These are phyloP conservation scores for Sclerotinia glacialis DNA, from an alignment of 2,329 filamentous ascomycete species.

Conservation along the genomic window DNA sequence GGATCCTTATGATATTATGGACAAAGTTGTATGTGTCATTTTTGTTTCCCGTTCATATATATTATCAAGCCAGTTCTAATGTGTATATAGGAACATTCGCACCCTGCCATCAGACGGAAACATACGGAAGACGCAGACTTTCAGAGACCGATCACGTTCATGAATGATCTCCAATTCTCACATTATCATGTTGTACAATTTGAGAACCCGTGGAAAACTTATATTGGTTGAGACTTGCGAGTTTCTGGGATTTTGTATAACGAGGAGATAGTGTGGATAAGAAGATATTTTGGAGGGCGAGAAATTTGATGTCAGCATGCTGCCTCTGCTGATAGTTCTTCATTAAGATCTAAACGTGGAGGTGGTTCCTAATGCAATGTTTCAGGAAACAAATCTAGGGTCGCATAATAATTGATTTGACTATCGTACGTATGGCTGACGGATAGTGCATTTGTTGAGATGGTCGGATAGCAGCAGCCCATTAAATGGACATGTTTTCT, in stretches of 20 bases:
- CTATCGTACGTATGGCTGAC: too few species aligned
- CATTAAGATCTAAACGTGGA: not conserved
- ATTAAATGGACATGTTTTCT: too few species aligned
- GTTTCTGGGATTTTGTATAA: not conserved
- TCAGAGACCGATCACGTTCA: not conserved
- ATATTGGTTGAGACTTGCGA: not conserved
- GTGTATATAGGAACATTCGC: not conserved
- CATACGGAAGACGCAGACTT: too few species aligned
- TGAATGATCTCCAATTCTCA: not conserved
- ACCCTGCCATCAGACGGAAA: not conserved
- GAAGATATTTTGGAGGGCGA: too few species aligned
- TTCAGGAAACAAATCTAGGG: too few species aligned
- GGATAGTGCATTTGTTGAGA: too few species aligned
- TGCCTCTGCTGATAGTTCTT: too few species aligned
- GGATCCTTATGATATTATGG: not conserved
- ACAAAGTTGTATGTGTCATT: not conserved
- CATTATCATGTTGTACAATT: not conserved
- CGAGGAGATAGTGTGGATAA: too few species aligned
- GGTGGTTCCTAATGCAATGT: not conserved
- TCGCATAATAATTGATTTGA: too few species aligned
- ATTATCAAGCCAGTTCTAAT: not conserved
- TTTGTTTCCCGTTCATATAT: not conserved
- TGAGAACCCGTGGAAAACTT: not conserved
- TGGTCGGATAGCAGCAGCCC: too few species aligned
- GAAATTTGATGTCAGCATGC: too few species aligned